phyloP scores from a whole-genome alignment of 208 protist genomes.

The Lotmaria passim region DNA sequence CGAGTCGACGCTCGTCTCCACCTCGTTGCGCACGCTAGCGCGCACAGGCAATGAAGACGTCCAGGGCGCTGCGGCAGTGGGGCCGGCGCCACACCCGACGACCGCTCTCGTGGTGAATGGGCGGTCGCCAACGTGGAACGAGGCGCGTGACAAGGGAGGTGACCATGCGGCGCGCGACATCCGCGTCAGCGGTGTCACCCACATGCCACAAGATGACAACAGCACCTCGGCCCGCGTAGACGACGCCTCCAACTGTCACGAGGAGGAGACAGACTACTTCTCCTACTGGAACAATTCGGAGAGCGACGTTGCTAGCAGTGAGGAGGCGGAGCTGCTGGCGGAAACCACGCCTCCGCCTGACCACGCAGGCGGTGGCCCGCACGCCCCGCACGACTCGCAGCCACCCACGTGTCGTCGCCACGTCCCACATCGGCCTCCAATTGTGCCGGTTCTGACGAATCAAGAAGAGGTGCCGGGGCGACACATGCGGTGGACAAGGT shows the following conservation, averaged over 20 bases:
- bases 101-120: neutral
- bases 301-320: neutral
- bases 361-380: neutral
- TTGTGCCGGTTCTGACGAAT: constrained; percentile 3
- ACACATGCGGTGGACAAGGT: neutral
- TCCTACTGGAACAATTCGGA: constrained; percentile 29
- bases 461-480: neutral
- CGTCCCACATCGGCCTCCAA: too few species aligned
- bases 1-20: neutral
- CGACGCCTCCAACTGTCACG: neutral
- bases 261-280: constrained; percentile 10
- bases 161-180: neutral
- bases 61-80: neutral
- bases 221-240: neutral
- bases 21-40: neutral
- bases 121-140: neutral
- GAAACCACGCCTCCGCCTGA: neutral
- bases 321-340: neutral
- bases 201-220: constrained; percentile 5
- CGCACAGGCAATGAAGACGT: neutral
- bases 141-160: neutral
- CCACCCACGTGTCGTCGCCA: too few species aligned
- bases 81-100: neutral
- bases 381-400: neutral
- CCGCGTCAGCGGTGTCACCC: neutral